A percentile compares a stretch with the other conserved stretches of the same genome.
Evolutionary conservation across 208 protist species (phyloP).

Genomic region (Herpetomonas tarakana): DNA sequence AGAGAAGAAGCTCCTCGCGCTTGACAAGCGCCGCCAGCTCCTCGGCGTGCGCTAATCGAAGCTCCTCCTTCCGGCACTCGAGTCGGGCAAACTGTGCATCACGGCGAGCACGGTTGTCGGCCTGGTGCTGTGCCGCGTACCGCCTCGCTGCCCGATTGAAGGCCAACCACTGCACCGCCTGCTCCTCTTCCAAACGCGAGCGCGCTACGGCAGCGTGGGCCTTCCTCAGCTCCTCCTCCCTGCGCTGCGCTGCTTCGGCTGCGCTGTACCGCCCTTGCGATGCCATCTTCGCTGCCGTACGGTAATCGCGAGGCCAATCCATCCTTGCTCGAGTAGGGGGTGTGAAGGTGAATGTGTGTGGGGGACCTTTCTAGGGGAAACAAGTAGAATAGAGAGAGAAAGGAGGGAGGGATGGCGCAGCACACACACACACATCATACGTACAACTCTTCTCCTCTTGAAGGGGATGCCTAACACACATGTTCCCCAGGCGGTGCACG

Average conservation of each 20-base stretch:
- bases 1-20: conserved; percentile 19
- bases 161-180: conserved; percentile 45
- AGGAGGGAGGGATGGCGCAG: not conserved
- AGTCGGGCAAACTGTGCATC: conserved; percentile 18
- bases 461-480: too few species aligned
- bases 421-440: not conserved
- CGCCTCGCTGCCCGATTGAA: conserved; percentile 39
- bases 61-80: conserved; percentile 25
- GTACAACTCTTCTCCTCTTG: too few species aligned
- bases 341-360: not conserved
- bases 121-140: conserved; percentile 13
- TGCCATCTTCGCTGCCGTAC: not conserved
- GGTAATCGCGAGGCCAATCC: not conserved
- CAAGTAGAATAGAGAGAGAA: too few species aligned
- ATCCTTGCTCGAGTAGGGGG: not conserved
- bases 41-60: conserved; percentile 33
- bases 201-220: conserved; percentile 6
- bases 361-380: not conserved
- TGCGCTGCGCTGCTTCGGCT: not conserved
- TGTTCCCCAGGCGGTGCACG: too few species aligned
- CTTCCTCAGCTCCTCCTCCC: not conserved
- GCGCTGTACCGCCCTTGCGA: not conserved
- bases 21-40: conserved; percentile 36
- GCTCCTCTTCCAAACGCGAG: conserved; percentile 39
- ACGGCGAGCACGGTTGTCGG: conserved; percentile 8